Percentiles rank a stretch among this genome's conserved stretches.
phyloP scores from a whole-genome alignment of 768 basidiomycete genomes.

The Neoboletus magnificus region DNA sequence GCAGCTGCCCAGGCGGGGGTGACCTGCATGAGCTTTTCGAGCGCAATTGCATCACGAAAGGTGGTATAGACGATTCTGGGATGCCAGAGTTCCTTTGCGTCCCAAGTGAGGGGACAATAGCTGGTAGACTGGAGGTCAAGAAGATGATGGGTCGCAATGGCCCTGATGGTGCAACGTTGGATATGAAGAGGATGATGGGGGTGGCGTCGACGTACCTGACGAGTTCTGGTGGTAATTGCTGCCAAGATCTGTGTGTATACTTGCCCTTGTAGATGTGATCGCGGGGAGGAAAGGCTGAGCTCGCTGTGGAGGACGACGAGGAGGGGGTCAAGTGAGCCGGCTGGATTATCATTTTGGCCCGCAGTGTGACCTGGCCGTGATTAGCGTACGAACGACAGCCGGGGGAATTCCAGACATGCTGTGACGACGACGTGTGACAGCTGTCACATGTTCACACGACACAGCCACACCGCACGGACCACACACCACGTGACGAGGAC shows the following conservation, averaged over 20 bases:
- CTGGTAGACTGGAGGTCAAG: constrained; percentile 41
- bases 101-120: constrained; percentile 50
- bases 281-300: constrained; percentile 7
- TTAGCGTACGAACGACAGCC: constrained; percentile 37
- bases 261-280: constrained; percentile 55
- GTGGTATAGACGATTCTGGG: constrained; percentile 58
- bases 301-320: constrained; percentile 18
- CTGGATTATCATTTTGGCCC: constrained; percentile 33
- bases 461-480: constrained; percentile 31
- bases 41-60: constrained; percentile 57
- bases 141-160: constrained; percentile 49
- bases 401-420: constrained; percentile 33
- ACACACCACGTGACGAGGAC: background rate
- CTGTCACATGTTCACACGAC: constrained; percentile 23
- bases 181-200: constrained; percentile 18
- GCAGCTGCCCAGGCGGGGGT: constrained; percentile 59
- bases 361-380: constrained; percentile 36
- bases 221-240: constrained; percentile 59
- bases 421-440: constrained; percentile 30
- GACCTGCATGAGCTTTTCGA: constrained; percentile 62
- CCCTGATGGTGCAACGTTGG: constrained; percentile 10
- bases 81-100: constrained; percentile 54
- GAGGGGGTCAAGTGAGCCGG: constrained; percentile 14
- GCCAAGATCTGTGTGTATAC: constrained; percentile 54
- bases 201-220: constrained; percentile 48